phyloP scores from a whole-genome alignment of 805 yeast species.

The Wickerhamiella cacticola region DNA sequence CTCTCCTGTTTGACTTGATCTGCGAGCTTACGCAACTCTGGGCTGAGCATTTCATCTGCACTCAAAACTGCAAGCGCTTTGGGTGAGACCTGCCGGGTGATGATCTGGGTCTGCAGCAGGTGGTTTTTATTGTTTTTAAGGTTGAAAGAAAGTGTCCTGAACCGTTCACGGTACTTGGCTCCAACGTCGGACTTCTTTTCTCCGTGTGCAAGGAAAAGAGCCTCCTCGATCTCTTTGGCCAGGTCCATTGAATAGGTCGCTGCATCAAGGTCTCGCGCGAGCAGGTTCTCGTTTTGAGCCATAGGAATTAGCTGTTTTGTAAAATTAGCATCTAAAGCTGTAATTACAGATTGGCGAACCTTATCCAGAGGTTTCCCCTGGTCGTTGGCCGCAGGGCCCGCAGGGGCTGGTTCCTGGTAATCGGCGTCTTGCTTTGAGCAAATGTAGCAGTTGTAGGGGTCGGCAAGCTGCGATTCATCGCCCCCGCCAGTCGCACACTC shows the following conservation, averaged over 20 bases:
- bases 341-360: slow-evolving; percentile 41
- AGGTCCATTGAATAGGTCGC: slow-evolving; percentile 30
- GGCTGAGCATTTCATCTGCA: slow-evolving; percentile 66
- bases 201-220: slow-evolving; percentile 35
- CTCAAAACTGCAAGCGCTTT: slow-evolving; percentile 49
- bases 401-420: not conserved
- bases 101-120: slow-evolving; percentile 44
- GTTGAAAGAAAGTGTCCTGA: slow-evolving; percentile 54
- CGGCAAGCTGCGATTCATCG: slow-evolving; percentile 36
- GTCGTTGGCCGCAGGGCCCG: not conserved
- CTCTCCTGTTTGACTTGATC: slow-evolving; percentile 59
- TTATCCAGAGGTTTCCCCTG: slow-evolving; percentile 22
- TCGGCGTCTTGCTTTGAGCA: slow-evolving; percentile 32
- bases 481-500: slow-evolving; percentile 43
- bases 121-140: slow-evolving; percentile 45
- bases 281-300: slow-evolving; percentile 23
- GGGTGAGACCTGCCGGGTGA: slow-evolving; percentile 42
- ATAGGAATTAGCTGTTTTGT: slow-evolving; percentile 30
- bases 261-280: slow-evolving; percentile 24
- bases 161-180: slow-evolving; percentile 49
- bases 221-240: slow-evolving; percentile 42
- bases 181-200: slow-evolving; percentile 28
- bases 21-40: slow-evolving; percentile 58
- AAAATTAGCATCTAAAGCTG: slow-evolving; percentile 38
- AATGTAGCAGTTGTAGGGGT: slow-evolving; percentile 40